phyloP scores from a whole-genome alignment of 495 filamentous ascomycete species.

The Chlorociboria aeruginascens region DNA sequence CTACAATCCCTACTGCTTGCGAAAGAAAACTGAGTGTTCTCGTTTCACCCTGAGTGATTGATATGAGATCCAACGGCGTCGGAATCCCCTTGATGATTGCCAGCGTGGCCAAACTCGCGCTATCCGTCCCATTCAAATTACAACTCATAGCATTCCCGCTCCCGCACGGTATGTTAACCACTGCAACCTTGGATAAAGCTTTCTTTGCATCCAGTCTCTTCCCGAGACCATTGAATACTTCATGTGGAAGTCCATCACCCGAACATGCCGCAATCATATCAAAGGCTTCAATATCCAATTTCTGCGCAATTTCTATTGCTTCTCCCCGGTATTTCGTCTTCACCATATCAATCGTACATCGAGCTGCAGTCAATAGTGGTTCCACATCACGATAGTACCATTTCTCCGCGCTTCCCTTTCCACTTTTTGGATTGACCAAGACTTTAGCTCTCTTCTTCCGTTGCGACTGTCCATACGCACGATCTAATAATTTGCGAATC shows the following conservation, averaged over 20 bases:
- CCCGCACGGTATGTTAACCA: constrained; percentile 84
- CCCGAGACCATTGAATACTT: constrained; percentile 88
- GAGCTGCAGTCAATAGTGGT: constrained; percentile 74
- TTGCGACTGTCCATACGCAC: constrained; percentile 61
- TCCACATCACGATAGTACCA: constrained; percentile 66
- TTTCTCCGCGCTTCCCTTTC: constrained; percentile 63
- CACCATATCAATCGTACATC: constrained; percentile 65
- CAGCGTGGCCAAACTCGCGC: constrained; percentile 63
- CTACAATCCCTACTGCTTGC: constrained; percentile 81
- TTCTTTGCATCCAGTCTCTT: constrained; percentile 60
- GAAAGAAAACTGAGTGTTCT: constrained; percentile 80
- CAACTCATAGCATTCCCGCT: constrained; percentile 89
- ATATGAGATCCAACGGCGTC: constrained; percentile 74
- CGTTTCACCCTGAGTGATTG: constrained; percentile 65
- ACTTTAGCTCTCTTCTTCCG: constrained; percentile 70
- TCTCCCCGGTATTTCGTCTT: constrained; percentile 62
- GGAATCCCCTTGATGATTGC: constrained; percentile 73
- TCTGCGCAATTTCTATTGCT: constrained; percentile 64
- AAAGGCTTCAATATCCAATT: constrained; percentile 65
- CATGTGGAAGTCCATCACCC: constrained; percentile 83
- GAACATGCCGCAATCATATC: constrained; percentile 85
- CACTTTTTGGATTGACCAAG: constrained; percentile 82
- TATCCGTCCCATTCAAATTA: constrained; percentile 76
- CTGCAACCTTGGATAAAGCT: constrained; percentile 67
- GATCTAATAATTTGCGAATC: constrained; percentile 49